These are phyloP conservation scores for Kluyveromyces starmeri DNA, from an alignment of 805 yeast genomes.

Conservation along the genomic window DNA sequence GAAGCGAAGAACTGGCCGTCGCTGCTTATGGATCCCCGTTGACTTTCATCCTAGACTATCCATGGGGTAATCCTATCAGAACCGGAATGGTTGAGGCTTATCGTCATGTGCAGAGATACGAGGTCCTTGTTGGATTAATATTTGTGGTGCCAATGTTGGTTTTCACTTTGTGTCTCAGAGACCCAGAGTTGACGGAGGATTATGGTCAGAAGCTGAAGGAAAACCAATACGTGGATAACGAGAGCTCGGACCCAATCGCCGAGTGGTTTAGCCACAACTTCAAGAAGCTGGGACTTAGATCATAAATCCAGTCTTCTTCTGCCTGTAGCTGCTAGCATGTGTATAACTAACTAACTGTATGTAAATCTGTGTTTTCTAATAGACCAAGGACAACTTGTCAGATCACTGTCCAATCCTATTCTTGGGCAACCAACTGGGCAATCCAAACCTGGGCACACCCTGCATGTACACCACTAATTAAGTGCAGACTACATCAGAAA, in stretches of 20 bases:
- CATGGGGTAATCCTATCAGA: slow-evolving; percentile 61
- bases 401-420: too few species aligned
- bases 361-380: too few species aligned
- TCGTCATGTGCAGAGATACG: slow-evolving; percentile 47
- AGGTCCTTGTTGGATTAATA: slow-evolving; percentile 37
- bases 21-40: slow-evolving; percentile 47
- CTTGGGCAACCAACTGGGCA: too few species aligned
- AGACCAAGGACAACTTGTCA: too few species aligned
- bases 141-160: slow-evolving; percentile 21
- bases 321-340: too few species aligned
- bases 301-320: too few species aligned
- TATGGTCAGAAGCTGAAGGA: slow-evolving; percentile 23
- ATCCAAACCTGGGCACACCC: too few species aligned
- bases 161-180: slow-evolving; percentile 22
- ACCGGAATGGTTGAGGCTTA: slow-evolving; percentile 48
- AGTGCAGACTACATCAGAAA: too few species aligned
- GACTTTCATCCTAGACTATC: slow-evolving; percentile 36
- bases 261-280: slow-evolving; percentile 10
- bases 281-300: neutral
- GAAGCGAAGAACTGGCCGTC: slow-evolving; percentile 35
- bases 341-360: too few species aligned
- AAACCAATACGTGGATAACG: slow-evolving; percentile 16
- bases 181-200: slow-evolving; percentile 19
- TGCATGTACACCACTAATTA: too few species aligned
- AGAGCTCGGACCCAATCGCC: slow-evolving; percentile 16